Evolutionary conservation across 1,284 basidiomycete genomes (phyloP).

Genomic region (Boletus mariae): DNA sequence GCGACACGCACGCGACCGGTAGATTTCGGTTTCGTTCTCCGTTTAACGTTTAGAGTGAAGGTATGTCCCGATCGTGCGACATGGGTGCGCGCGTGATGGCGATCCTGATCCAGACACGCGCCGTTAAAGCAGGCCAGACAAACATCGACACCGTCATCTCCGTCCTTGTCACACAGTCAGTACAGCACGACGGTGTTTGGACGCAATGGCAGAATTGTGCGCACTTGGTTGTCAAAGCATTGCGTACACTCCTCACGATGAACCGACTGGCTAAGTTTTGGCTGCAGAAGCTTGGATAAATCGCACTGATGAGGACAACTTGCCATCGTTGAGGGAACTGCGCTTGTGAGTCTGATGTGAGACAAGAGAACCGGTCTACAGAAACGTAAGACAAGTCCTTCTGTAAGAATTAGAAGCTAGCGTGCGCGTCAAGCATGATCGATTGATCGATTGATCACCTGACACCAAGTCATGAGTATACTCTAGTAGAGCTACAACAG

Average conservation of each 20-base stretch:
- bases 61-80: slow-evolving; percentile 68
- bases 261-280: slow-evolving; percentile 52
- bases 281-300: slow-evolving; percentile 28
- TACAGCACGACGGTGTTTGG: slow-evolving; percentile 1
- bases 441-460: no score
- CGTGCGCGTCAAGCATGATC: no score
- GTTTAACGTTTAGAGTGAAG: slow-evolving; percentile 80
- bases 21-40: slow-evolving; percentile 65
- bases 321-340: slow-evolving; percentile 16
- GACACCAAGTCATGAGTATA: no score
- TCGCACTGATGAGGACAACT: slow-evolving; percentile 24
- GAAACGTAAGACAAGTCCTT: no score
- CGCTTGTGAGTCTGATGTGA: no score
- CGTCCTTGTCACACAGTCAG: slow-evolving; percentile 49
- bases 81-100: slow-evolving; percentile 74
- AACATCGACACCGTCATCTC: slow-evolving; percentile 77
- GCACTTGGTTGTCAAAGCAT: slow-evolving; percentile 92
- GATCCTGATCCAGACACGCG: slow-evolving; percentile 63
- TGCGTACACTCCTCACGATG: slow-evolving; percentile 92
- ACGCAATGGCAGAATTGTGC: slow-evolving; percentile 18
- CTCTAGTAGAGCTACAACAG: neutral
- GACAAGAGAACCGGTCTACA: no score
- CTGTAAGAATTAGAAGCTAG: no score
- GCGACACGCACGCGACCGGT: slow-evolving; percentile 58
- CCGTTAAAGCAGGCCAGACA: slow-evolving; percentile 95